phyloP scores from a whole-genome alignment of 352 stramenopile species.

The Globisporangium alternatum region DNA sequence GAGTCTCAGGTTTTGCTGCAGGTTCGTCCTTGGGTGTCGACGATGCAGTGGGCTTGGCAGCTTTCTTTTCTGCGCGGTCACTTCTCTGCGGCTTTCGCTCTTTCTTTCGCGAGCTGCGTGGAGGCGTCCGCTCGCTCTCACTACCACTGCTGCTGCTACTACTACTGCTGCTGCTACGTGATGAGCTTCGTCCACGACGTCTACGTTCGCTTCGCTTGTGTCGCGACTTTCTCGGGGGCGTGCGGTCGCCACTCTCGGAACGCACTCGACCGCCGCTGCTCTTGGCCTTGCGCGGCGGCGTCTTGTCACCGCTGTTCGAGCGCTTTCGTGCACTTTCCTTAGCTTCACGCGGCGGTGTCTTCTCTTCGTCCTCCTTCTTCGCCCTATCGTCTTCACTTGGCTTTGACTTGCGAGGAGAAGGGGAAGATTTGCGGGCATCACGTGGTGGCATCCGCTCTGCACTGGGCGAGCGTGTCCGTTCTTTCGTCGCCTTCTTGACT shows the following conservation, averaged over 20 bases:
- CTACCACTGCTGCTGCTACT: constrained; percentile 9
- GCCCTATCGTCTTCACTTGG: not conserved
- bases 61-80: not conserved
- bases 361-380: not conserved
- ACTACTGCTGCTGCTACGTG: constrained; percentile 6
- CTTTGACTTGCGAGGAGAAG: constrained; percentile 8
- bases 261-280: constrained; percentile 5
- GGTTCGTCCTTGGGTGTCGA: not conserved
- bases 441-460: constrained; percentile 6
- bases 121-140: constrained; percentile 20
- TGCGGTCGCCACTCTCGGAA: constrained; percentile 10
- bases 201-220: constrained; percentile 9
- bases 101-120: constrained; percentile 16
- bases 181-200: constrained; percentile 8
- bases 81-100: constrained; percentile 3
- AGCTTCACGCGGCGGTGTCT: constrained; percentile 7
- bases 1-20: not conserved
- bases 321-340: constrained; percentile 1
- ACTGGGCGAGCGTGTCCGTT: constrained; percentile 6
- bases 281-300: constrained; percentile 34
- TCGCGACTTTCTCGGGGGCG: constrained; percentile 11
- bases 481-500: not conserved
- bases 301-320: constrained; percentile 19
- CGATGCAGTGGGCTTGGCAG: not conserved
- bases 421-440: not conserved